Percentiles rank a stretch among this genome's conserved stretches.
Conservation (phyloP, 2,329 filamentous ascomycete genomes). For the Claviceps maximensis region DNA sequence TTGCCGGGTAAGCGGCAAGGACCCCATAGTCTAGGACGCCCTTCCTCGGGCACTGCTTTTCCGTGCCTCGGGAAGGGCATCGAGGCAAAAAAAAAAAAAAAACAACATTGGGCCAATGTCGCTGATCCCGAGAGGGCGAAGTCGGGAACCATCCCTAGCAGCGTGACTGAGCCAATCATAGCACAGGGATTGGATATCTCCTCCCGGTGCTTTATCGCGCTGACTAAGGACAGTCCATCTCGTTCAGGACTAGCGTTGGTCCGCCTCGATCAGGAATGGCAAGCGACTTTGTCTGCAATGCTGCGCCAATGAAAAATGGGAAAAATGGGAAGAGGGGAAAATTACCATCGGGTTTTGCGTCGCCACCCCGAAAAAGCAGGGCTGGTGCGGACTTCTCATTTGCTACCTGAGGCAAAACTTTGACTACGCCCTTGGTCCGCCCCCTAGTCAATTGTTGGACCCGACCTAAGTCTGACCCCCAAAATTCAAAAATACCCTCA, state of each 20-base stretch:
- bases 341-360: background rate
- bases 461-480: background rate
- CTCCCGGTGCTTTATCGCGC: conserved; percentile 10
- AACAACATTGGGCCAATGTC: background rate
- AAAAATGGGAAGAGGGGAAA: no score
- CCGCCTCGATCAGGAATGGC: conserved; percentile 4
- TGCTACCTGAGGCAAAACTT: background rate
- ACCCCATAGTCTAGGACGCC: no score
- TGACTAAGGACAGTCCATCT: background rate
- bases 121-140: background rate
- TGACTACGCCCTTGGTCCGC: background rate
- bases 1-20: background rate
- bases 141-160: background rate
- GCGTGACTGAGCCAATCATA: conserved; percentile 4
- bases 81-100: background rate
- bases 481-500: background rate
- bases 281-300: background rate
- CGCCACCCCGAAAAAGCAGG: background rate
- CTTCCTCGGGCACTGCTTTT: background rate
- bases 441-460: background rate
- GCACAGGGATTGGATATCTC: background rate
- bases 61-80: background rate
- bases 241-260: conserved; percentile 1
- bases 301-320: background rate
- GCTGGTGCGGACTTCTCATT: background rate